phyloP scores from a whole-genome alignment of 78 protist genomes.

The Monocercomonoides exilis region DNA sequence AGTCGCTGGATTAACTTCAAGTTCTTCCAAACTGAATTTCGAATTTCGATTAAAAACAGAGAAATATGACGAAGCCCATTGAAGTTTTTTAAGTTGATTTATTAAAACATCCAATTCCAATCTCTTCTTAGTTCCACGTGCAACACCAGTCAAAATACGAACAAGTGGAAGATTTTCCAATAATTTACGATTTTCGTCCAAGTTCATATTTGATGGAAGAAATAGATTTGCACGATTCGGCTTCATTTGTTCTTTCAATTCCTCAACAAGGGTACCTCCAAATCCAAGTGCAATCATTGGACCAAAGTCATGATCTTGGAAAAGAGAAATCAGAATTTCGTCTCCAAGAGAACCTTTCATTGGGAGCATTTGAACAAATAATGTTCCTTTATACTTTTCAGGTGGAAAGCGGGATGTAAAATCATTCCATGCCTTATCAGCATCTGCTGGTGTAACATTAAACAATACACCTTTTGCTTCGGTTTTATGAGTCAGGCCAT shows the following conservation, averaged over 20 bases:
- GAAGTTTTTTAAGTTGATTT: background rate
- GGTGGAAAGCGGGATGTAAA: background rate
- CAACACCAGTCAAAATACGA: background rate
- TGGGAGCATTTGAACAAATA: background rate
- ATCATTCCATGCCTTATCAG: background rate
- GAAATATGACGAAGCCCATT: background rate
- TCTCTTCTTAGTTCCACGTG: background rate
- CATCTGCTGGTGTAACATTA: background rate
- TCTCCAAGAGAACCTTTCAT: conserved; percentile 6
- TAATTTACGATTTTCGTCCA: background rate
- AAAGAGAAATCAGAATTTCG: conserved; percentile 11
- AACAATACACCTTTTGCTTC: conserved; percentile 20
- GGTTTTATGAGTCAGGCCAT: conserved; percentile 16
- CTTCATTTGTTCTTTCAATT: background rate
- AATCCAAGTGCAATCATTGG: conserved; percentile 22
- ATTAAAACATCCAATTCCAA: background rate
- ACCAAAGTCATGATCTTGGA: conserved; percentile 14
- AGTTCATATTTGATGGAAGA: conserved; percentile 18
- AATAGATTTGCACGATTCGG: background rate
- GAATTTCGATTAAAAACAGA: background rate
- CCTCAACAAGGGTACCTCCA: conserved; percentile 31
- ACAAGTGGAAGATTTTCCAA: background rate
- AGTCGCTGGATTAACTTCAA: conserved; percentile 30
- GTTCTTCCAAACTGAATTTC: conserved; percentile 1
- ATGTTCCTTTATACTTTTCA: background rate